Conservation (phyloP, 495 filamentous ascomycete genomes). For the Penicillium herquei region DNA sequence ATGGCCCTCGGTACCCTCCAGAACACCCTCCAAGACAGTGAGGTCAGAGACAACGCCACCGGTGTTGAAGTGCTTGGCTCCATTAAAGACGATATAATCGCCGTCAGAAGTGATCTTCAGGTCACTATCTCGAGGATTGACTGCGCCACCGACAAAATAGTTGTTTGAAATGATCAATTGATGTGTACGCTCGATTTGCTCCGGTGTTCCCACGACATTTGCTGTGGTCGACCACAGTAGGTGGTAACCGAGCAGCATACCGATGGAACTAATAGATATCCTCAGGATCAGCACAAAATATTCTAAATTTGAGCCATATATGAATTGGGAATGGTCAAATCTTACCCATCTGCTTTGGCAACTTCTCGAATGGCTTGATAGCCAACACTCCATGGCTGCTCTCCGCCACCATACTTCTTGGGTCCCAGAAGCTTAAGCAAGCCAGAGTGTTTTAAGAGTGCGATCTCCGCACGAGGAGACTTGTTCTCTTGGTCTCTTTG, state of each 20-base stretch:
- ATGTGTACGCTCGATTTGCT: constrained; percentile 53
- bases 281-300: background rate
- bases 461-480: constrained; percentile 53
- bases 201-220: constrained; percentile 52
- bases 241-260: constrained; percentile 61
- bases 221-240: constrained; percentile 59
- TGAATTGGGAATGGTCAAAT: background rate
- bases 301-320: background rate
- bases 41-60: constrained; percentile 61
- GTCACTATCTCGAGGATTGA: constrained; percentile 61
- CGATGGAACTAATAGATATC: constrained; percentile 37
- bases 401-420: constrained; percentile 56
- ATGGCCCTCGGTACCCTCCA: constrained; percentile 52
- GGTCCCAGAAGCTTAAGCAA: constrained; percentile 56
- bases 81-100: constrained; percentile 53
- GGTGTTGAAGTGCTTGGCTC: constrained; percentile 61
- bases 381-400: constrained; percentile 53
- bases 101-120: constrained; percentile 52
- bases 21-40: constrained; percentile 60
- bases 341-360: constrained; percentile 55
- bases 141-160: constrained; percentile 62
- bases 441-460: constrained; percentile 55
- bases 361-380: constrained; percentile 59
- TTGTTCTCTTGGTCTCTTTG: constrained; percentile 55
- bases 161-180: constrained; percentile 55